Percentiles rank a stretch among this genome's conserved stretches.
Conservation (phyloP, 2,329 filamentous ascomycete genomes). For the Sarocladium strictum region DNA sequence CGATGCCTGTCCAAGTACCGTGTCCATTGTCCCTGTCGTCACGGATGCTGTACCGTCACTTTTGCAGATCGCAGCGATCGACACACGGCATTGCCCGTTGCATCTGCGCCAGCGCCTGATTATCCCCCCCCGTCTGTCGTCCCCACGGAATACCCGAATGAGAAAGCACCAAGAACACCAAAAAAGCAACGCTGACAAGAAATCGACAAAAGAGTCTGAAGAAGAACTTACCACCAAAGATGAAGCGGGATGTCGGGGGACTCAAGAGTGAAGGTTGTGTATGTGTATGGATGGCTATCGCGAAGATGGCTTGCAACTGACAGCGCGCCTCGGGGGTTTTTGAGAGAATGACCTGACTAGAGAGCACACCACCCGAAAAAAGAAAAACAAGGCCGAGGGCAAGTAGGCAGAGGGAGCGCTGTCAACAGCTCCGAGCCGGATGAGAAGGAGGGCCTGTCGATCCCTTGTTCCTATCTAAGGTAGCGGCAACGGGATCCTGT, state of each 20-base stretch:
- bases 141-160: background rate
- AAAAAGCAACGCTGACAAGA: background rate
- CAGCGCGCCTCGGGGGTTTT: background rate
- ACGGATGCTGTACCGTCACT: background rate
- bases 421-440: background rate
- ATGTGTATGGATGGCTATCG: background rate
- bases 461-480: constrained; percentile 5
- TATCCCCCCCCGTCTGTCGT: background rate
- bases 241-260: too few species aligned
- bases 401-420: background rate
- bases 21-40: background rate
- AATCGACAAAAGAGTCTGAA: background rate
- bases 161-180: background rate
- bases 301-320: too few species aligned
- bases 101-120: background rate
- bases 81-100: background rate
- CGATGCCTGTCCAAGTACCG: too few species aligned
- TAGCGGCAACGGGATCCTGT: constrained; percentile 5
- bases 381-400: background rate
- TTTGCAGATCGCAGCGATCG: constrained; percentile 3
- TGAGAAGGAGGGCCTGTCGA: constrained; percentile 4
- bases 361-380: background rate
- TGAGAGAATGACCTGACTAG: background rate
- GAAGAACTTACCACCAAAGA: background rate
- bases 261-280: background rate